Evolutionary conservation across 768 basidiomycete genomes (phyloP).

Genomic region (Bullera alba): DNA sequence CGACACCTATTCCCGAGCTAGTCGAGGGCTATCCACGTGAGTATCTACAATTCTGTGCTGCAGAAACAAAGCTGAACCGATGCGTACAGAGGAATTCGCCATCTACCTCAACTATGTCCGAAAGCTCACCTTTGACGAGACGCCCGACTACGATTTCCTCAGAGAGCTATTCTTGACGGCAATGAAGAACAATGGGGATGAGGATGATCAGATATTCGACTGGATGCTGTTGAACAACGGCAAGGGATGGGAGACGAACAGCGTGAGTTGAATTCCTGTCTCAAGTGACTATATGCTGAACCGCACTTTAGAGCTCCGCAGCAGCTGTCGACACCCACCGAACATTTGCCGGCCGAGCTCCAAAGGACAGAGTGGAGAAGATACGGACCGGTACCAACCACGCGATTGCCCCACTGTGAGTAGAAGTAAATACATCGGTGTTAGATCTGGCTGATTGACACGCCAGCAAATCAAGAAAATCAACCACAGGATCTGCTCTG

Average conservation of each 20-base stretch:
- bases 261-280: constrained; percentile 51
- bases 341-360: constrained; percentile 36
- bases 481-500: constrained; percentile 24
- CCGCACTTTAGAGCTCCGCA: constrained; percentile 23
- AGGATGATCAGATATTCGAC: constrained; percentile 90
- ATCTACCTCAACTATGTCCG: constrained; percentile 99
- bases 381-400: constrained; percentile 26
- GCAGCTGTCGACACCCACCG: constrained; percentile 32
- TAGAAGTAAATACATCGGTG: not conserved
- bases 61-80: not conserved
- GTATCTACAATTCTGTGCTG: not conserved
- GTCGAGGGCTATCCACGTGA: constrained; percentile 77
- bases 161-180: constrained; percentile 91
- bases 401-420: constrained; percentile 33
- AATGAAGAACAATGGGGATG: constrained; percentile 79
- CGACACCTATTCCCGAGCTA: constrained; percentile 92
- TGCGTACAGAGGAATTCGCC: constrained; percentile 77
- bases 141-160: constrained; percentile 97
- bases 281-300: not conserved
- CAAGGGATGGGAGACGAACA: constrained; percentile 84
- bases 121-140: constrained; percentile 97
- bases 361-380: constrained; percentile 36
- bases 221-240: constrained; percentile 92
- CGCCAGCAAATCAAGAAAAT: constrained; percentile 38
- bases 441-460: constrained; percentile 3